Evolutionary conservation across 139 green algal species (phyloP), one percentile per base, ranked within the genome.

Genomic region (Micromonas pusilla): DNA sequence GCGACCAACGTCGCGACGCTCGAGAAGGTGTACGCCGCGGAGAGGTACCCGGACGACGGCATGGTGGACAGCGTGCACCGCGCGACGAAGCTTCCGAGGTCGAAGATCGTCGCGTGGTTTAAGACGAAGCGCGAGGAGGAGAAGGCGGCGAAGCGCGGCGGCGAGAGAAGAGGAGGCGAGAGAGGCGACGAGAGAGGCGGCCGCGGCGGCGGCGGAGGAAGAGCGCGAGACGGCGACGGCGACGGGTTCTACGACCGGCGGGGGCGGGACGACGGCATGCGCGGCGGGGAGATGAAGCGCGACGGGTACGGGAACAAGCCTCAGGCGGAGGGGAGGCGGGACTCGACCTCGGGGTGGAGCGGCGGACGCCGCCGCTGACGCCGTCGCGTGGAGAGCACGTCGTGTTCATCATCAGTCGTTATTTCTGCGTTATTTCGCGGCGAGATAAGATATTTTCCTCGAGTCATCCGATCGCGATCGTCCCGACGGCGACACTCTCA

Each of bases 101-200:
- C 34, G 20, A 75, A 75, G 68, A 75, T 75, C 31, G 33, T 75
- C 21, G 30, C 37, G 52, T 75, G 68, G 68, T 75, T 75, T 36
- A 75, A 75, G 36, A 39, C 52, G 37, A 63, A 26, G 30, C 37
- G 68, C 19, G 68, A 39, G 23, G 68, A 68, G 62, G n/a, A 68
- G 6, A 68, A 68, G 62, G 20, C 20, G 25, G 26, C 62, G 45
- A 57, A 57, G 45, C 9, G 45, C 9, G 9, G 45, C 45, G 45
- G n/a, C n/a, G n/a, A n/a, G n/a, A n/a, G n/a, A n/a, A n/a, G n/a
- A n/a, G n/a, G n/a, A n/a, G n/a, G n/a, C n/a, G n/a, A n/a, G n/a
- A n/a, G n/a, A n/a, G n/a, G n/a, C 45, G 45, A 16, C 16, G 45
- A 9, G 45, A 57, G 45, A 57, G 45, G 16, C 9, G 45, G 9